Percentiles rank a stretch among this genome's conserved stretches.
Evolutionary conservation across 2,329 filamentous ascomycete genomes (phyloP).

Genomic region (Nemania serpens): DNA sequence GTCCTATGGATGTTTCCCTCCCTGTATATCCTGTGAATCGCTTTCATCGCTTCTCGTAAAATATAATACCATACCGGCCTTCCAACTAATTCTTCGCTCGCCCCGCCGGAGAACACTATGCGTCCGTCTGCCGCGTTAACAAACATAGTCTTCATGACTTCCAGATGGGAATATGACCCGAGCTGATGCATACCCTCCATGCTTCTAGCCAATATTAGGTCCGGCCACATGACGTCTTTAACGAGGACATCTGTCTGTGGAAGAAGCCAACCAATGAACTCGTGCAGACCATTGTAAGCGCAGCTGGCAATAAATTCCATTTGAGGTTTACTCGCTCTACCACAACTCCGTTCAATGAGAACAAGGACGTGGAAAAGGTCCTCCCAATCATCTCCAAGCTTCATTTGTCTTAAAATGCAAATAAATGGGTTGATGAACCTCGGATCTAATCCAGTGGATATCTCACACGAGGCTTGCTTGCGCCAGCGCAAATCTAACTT

Average conservation of each 20-base stretch:
- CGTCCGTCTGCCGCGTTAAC: not conserved
- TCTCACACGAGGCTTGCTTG: too few species aligned
- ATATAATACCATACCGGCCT: not conserved
- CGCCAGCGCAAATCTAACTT: not conserved
- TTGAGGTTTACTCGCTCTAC: too few species aligned
- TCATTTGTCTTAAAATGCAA: not conserved
- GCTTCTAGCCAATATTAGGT: not conserved
- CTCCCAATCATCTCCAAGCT: not conserved
- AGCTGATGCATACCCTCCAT: not conserved
- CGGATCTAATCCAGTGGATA: not conserved
- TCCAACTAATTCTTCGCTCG: not conserved
- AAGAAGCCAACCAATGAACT: constrained; percentile 6
- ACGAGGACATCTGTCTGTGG: not conserved
- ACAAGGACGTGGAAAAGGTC: not conserved
- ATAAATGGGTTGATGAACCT: not conserved
- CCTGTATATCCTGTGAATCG: too few species aligned
- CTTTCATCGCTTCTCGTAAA: not conserved
- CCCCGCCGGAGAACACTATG: not conserved
- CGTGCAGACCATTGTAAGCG: not conserved
- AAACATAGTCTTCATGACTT: too few species aligned
- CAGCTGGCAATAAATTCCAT: not conserved
- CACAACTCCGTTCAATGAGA: not conserved
- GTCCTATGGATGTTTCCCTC: too few species aligned
- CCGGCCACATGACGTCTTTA: not conserved
- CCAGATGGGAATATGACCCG: too few species aligned